A percentile compares a stretch with the other conserved stretches of the same genome.
phyloP scores from a whole-genome alignment of 768 basidiomycete species.

The Hypholoma sublateritium region DNA sequence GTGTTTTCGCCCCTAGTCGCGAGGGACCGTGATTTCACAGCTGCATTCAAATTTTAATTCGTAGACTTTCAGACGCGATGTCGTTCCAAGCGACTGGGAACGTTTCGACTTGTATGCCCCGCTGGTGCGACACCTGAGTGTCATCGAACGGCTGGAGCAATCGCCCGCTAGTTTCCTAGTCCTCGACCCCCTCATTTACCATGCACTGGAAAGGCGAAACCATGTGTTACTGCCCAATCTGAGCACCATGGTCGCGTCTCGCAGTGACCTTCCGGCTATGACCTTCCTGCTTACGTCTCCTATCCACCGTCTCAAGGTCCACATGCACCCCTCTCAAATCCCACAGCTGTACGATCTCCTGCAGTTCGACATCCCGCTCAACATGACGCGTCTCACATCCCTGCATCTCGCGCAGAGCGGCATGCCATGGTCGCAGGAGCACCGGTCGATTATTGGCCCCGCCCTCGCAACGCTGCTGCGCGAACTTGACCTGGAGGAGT shows the following conservation, averaged over 20 bases:
- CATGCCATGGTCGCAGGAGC: neutral
- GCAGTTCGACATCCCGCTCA: neutral
- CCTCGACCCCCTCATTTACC: neutral
- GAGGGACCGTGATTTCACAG: too few species aligned
- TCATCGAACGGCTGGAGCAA: neutral
- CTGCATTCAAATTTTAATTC: neutral
- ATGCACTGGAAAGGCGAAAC: neutral
- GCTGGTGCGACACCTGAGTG: constrained; percentile 6
- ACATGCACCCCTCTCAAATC: neutral
- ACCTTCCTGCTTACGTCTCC: neutral
- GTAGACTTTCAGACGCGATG: constrained; percentile 9
- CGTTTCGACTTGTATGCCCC: constrained; percentile 10
- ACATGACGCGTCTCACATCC: neutral
- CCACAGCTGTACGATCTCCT: neutral
- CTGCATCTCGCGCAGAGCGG: neutral
- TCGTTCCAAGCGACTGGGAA: constrained; percentile 6
- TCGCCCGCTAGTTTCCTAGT: neutral
- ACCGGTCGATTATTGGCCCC: neutral
- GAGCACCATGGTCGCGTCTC: neutral
- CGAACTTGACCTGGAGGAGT: constrained; percentile 4
- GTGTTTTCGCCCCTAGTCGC: neutral
- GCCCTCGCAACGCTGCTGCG: neutral
- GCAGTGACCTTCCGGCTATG: neutral
- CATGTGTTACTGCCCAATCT: constrained; percentile 4
- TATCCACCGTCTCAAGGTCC: neutral